Evolutionary conservation across 495 filamentous ascomycete species (phyloP), one percentile per base, ranked within the genome.

Genomic region (Hypoxylon rickii): DNA sequence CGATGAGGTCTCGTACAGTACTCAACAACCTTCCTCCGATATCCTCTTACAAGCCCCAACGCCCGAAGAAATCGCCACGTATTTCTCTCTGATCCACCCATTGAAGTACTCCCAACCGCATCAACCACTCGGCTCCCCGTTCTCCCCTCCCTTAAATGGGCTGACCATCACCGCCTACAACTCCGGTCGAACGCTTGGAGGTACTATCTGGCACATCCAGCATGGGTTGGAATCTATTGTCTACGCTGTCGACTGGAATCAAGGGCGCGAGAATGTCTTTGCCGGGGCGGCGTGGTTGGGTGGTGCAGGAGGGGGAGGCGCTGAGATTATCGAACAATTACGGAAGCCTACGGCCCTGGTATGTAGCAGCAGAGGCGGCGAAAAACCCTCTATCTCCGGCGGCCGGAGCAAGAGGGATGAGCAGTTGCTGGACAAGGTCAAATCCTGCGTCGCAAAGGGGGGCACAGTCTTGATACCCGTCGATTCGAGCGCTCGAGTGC

Each of bases 141-240:
- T 90, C 68, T 94, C 91, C 2, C 90, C 92, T 13, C 88, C 92
- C 3, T 74, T 96, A 12, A 88, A 91, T 55, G 92, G 91, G n/a
- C 84, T 99, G 13, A 96, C 90, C 1, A 89, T 99, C 45, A 97
- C 94, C 5, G 94, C 94, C 2, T 97, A 97, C 74, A 94, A 92
- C 76, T 91, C 94, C 20, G 95, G 94, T 22, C 93, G 96, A 68
- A 96, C 92, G 0, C 83, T 97, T 0, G 94, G 94, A 62, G 94
- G 94, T 52, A 96, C 94, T 19, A 96, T 99, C 72, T 99, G 94
- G 94, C 93, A 97, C 66, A 91, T 99, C 56, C 94, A 96, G 51
- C 92, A 97, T 76, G 92, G 92, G 1, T 81, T 97, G 68, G 94
- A 99, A 67, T 96, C 91, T 1, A 94, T 99, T 31, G 92, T 97